Conservation (phyloP, 176 grass and related monocot genomes). For the Oryza meridionalis region DNA sequence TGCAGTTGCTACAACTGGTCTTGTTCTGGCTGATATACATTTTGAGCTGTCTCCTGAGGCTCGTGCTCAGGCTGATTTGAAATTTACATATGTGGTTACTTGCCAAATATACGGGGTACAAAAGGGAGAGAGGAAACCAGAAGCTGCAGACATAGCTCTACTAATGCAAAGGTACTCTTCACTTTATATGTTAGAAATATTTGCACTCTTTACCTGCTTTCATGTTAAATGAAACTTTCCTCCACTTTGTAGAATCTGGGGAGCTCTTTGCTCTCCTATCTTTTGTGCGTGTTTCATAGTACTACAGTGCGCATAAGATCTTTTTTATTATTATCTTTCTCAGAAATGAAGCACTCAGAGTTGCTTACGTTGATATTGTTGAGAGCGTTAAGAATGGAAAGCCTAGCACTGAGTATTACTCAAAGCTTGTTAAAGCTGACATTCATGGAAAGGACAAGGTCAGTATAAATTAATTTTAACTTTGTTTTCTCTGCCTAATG, state of each 20-base stretch:
- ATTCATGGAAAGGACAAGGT: conserved; percentile 95
- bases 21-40: conserved; percentile 65
- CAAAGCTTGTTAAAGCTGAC: conserved; percentile 97
- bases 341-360: conserved; percentile 92
- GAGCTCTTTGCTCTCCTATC: conserved; percentile 6
- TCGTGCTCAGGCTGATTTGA: conserved; percentile 83
- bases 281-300: conserved; percentile 4
- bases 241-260: conserved; percentile 4
- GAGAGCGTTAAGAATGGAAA: conserved; percentile 79
- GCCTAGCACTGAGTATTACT: conserved; percentile 76
- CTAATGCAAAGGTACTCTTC: conserved; percentile 78
- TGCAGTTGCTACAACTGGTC: conserved; percentile 48
- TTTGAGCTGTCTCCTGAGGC: conserved; percentile 88
- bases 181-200: conserved; percentile 38
- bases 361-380: conserved; percentile 84
- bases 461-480: conserved; percentile 20
- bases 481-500: conserved; percentile 2
- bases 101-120: conserved; percentile 96
- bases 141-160: conserved; percentile 91
- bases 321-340: conserved; percentile 39
- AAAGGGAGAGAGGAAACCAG: conserved; percentile 71
- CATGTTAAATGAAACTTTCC: not conserved
- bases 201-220: conserved; percentile 8
- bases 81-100: conserved; percentile 94
- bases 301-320: conserved; percentile 29